Evolutionary conservation across 768 basidiomycete species (phyloP).

Genomic region (Auriscalpium microsporum): DNA sequence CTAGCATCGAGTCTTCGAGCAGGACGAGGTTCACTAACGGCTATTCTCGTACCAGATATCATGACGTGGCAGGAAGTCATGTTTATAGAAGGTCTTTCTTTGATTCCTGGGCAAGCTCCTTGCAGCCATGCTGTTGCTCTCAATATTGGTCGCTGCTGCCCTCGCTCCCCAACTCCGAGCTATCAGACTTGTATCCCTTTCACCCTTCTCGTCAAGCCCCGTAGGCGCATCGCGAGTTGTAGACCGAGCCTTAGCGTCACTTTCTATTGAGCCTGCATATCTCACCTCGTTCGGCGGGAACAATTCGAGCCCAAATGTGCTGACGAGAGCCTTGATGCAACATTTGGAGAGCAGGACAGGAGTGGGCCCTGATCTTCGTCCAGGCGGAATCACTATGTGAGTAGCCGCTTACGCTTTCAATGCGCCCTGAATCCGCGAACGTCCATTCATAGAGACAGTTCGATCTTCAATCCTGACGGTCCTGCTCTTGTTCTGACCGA

Average conservation of each 20-base stretch:
- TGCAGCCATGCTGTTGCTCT: no score
- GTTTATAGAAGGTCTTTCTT: no score
- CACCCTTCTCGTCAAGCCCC: conserved; percentile 10
- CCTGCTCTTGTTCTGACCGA: conserved; percentile 16
- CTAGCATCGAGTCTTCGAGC: no score
- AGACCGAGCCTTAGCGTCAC: conserved; percentile 18
- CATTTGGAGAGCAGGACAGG: conserved; percentile 21
- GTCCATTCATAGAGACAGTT: conserved; percentile 17
- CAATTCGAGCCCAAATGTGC: conserved; percentile 19
- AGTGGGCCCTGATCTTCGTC: conserved; percentile 20
- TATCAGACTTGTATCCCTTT: neutral
- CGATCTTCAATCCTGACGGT: conserved; percentile 15
- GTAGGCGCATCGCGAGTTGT: conserved; percentile 17
- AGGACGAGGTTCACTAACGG: no score
- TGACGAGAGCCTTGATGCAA: conserved; percentile 20
- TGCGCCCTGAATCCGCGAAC: neutral
- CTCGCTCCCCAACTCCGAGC: neutral
- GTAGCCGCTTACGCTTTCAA: neutral
- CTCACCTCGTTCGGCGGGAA: conserved; percentile 23
- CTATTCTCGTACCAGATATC: no score
- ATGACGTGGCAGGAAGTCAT: no score
- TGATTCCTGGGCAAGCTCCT: no score
- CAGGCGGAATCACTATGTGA: conserved; percentile 24
- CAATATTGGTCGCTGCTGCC: no score
- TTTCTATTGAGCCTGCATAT: conserved; percentile 24